phyloP scores from a whole-genome alignment of 129 eudicot genomes.

The Smallanthus sonchifolius region DNA sequence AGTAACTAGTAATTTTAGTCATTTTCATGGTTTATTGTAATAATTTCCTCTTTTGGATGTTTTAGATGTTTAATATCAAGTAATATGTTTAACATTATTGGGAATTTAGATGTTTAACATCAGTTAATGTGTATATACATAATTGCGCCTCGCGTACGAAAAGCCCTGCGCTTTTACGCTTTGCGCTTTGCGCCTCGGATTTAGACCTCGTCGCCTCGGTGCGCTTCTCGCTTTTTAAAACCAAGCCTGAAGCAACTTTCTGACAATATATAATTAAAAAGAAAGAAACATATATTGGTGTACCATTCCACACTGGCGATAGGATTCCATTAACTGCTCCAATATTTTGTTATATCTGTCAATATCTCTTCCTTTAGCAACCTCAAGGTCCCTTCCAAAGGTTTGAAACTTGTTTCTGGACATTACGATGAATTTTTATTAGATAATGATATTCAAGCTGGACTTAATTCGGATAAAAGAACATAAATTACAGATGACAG shows the following conservation, averaged over 20 bases:
- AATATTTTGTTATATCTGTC: constrained; percentile 53
- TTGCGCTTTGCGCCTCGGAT: too few relatives aligned
- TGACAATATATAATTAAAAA: constrained; percentile 1
- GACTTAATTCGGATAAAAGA: constrained; percentile 16
- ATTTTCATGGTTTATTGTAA: too few relatives aligned
- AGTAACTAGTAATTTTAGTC: too few relatives aligned
- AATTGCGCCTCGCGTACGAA: too few relatives aligned
- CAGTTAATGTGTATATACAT: too few relatives aligned
- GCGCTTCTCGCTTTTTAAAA: too few relatives aligned
- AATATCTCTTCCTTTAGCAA: constrained; percentile 69
- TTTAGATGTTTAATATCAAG: too few relatives aligned
- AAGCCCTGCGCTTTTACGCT: too few relatives aligned
- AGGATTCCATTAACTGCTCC: constrained; percentile 67
- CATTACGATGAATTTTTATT: constrained; percentile 21
- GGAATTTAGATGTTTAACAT: too few relatives aligned
- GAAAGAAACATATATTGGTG: constrained; percentile 7
- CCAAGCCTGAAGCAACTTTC: constrained; percentile 10
- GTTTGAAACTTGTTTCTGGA: constrained; percentile 61
- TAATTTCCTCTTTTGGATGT: too few relatives aligned
- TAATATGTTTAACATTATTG: too few relatives aligned
- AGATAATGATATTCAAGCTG: constrained; percentile 14
- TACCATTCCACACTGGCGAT: constrained; percentile 74
- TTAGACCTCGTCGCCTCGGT: too few relatives aligned
- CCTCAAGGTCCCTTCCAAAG: constrained; percentile 69
- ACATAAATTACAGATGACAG: constrained; percentile 1